A percentile compares a stretch with the other conserved stretches of the same genome.
phyloP scores from a whole-genome alignment of 163 green algal species.

The Prototheca cutis region DNA sequence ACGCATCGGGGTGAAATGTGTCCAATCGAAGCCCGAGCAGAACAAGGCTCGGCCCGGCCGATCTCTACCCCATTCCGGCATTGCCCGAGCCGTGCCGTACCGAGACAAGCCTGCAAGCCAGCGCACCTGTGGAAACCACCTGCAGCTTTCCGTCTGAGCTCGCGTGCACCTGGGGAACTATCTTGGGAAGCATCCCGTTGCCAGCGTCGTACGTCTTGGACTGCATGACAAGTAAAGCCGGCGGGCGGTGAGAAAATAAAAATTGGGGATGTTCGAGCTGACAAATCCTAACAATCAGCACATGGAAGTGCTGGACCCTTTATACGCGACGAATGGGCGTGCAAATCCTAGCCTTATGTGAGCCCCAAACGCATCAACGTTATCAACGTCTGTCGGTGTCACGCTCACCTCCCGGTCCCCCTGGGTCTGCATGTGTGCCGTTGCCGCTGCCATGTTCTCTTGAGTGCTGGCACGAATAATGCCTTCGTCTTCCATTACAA shows the following conservation, averaged over 20 bases:
- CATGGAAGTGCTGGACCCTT: too few relatives aligned
- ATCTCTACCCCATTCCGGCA: not conserved
- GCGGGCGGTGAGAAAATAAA: too few relatives aligned
- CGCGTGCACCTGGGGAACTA: not conserved
- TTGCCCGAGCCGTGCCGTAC: not conserved
- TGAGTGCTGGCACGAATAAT: not conserved
- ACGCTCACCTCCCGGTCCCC: too few relatives aligned
- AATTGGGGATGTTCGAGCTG: too few relatives aligned
- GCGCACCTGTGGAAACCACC: constrained; percentile 2
- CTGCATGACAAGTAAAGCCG: too few relatives aligned
- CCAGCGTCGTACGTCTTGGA: not conserved
- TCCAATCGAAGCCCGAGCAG: not conserved
- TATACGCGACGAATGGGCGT: too few relatives aligned
- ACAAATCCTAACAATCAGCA: too few relatives aligned
- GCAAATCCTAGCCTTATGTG: too few relatives aligned
- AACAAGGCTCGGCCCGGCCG: not conserved
- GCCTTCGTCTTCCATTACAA: not conserved
- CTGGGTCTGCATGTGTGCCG: not conserved
- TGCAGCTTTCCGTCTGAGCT: not conserved
- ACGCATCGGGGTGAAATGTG: not conserved
- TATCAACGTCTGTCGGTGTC: too few relatives aligned
- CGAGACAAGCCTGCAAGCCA: not conserved
- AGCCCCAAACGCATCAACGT: too few relatives aligned
- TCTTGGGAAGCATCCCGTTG: not conserved
- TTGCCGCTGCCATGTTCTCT: not conserved